Base-by-base conservation (phyloP, 352 stramenopile genomes). In the Phytophthora nicotianae region DNA sequence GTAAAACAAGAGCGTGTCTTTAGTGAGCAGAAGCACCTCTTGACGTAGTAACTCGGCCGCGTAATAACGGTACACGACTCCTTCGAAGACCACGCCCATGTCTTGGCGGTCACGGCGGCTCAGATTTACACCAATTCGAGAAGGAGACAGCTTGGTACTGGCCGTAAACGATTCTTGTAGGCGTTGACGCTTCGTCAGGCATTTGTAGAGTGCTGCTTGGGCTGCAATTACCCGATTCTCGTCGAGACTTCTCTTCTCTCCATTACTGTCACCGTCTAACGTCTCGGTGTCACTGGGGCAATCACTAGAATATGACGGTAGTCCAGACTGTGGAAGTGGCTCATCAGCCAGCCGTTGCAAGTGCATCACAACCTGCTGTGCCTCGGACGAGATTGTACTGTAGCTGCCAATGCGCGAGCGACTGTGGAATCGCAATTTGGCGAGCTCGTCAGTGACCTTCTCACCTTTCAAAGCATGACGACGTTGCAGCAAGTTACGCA, bases 41-140 rank as follows among this genome's bases (percentile, higher is more conserved):
- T 95, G 86, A 11, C 86, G 75, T n/a, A 90, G 49, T 1, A 92
- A 37, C 14, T 76, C 65, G 23, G 77, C 68, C 2, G 81, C 59
- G 29, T 84, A 83, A 43, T 87, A 93, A 24, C 84, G 84, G 41
- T 91, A 90, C 21, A 90, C 70, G 9, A 93, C 83, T 19, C 84
- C 81, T 65, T 91, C 82, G 26, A 79, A 88, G 7, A 73, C 69
- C 0, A 90, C 79, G 14, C 68, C 60, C 32, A 89, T 68, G 5
- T 81, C 74, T 38, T 87, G 63, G 5, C 79, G 79, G 40, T 93
- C 83, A 8, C 75, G 72, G 19, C 81, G 77, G 40, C 72, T 85
- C 16, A 91, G 52, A 50, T 89, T 89, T 19, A 93, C 79, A 2
- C 84, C 86, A 4, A 95, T 73, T 10, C 63, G 66, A 11, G 73